Base-by-base conservation (phyloP, 805 yeast species). In the Maudiozyma turicensis region DNA sequence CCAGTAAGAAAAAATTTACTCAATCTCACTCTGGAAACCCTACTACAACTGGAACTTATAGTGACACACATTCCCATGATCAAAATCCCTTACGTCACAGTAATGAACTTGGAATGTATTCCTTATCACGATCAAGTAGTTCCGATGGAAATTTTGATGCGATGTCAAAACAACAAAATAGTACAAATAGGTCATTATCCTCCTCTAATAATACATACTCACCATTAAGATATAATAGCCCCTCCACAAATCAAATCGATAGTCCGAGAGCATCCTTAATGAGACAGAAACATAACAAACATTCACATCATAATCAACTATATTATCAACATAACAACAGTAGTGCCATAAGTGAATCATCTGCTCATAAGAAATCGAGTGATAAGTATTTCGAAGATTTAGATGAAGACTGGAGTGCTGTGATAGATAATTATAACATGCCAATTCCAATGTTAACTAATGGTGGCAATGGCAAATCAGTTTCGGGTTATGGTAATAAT, bases 351-450 rank as follows among this genome's bases (percentile, higher is more conserved):
- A 46, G 48, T 34, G 46, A 44, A 28, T 20, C n/a, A 13, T 32
- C 46, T 20, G 52, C 50, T 1, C 32, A 43, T 2, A 50, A 59
- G 28, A 65, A 64, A 6, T 61, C 66, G 43, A 60, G 56, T 41
- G 65, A 68, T 33, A 61, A 53, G 44, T 65, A 64, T 49, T 84
- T 82, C 60, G 71, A 80, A 42, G 95, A 89, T 61, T 69, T 82
- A 50, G 96, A 89, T 63, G 95, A 86, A 57, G 96, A 88, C 65
- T 89, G 96, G 96, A 91, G 88, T 64, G 95, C 91, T 10, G 83
- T 81, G 42, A 81, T 77, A 48, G 79, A 76, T 43, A 72, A 69
- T 51, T 65, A 56, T 50, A 67, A 55, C 52, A 63, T 52, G 66
- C 71, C 57, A 44, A 62, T 56, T 41, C 66, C 65, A 8, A 63